phyloP scores from a whole-genome alignment of 306 rosid species.

The Fagus sylvatica region DNA sequence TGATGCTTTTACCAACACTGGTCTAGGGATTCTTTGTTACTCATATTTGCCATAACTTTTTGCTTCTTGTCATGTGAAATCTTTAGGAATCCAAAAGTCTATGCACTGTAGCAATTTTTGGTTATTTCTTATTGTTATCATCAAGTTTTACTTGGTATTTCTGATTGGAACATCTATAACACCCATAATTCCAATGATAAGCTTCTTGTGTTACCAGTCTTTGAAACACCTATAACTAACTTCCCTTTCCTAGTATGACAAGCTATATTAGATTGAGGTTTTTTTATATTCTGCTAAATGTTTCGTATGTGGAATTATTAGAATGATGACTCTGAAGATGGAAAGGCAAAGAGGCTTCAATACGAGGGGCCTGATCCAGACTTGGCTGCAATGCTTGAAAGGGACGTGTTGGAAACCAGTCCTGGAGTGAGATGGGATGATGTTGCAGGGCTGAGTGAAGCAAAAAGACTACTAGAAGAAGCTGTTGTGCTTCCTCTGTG shows the following conservation, averaged over 20 bases:
- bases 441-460: slow-evolving; percentile 92
- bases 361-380: slow-evolving; percentile 99
- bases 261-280: not conserved
- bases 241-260: not conserved
- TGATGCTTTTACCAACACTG: too few relatives aligned
- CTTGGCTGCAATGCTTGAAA: slow-evolving; percentile 97
- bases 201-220: not conserved
- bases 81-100: not conserved
- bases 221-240: not conserved
- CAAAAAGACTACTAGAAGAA: slow-evolving; percentile 96
- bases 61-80: not conserved
- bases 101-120: not conserved
- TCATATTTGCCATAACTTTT: not conserved
- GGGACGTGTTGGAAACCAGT: slow-evolving; percentile 91
- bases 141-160: not conserved
- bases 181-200: not conserved
- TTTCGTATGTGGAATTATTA: slow-evolving; percentile 25
- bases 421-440: slow-evolving; percentile 99
- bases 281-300: not conserved
- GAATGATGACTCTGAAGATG: slow-evolving; percentile 86
- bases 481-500: slow-evolving; percentile 98
- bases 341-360: slow-evolving; percentile 69
- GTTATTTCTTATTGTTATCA: not conserved
- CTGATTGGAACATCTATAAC: not conserved
- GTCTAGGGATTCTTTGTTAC: not conserved